Evolutionary conservation across 2,329 filamentous ascomycete species (phyloP), one percentile per base, ranked within the genome.

Genomic region (Ceratocystis cacaofunesta): DNA sequence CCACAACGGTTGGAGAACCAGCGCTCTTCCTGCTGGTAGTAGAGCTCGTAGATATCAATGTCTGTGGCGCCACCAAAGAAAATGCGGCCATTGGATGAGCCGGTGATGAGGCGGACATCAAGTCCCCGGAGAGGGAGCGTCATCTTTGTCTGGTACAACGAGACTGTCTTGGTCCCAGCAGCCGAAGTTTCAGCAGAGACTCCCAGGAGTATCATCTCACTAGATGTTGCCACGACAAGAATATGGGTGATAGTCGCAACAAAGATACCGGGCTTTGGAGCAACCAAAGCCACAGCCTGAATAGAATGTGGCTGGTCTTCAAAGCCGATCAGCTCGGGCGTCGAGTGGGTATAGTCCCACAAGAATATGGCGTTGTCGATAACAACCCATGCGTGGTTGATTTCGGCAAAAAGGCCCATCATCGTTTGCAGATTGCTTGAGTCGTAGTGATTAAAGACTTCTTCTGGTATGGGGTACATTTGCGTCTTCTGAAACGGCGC

Each of bases 321-420:
- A 72, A 89, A 96, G 19, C 92, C 92, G 69, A 96, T 88, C 52
- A 96, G 80, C 73, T 96, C 89, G 4, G 92, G 90, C 70, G 92
- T 90, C n/a, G 89, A 85, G 73, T 90, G 84, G 5, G 91, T 96
- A 74, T 96, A 99, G 76, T 99, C 92, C 95, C 95, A 99, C 17
- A 99, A 80, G 73, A 96, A 99, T 57, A 99, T 80, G 68, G 90
- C 89, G 76, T 95, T 96, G 77, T 99, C 94, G 73, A 99, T 94
- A 28, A 89, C 85, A 65, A 96, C 89, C 89, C 92, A 99, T 36
- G 92, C 94, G 75, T 97, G 91, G 72, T 92, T 92, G 72, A 99
- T 82, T 75, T 95, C 89, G 19, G 94, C 89, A 75, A 99, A 97
- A 43, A 99, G 79, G 8, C 95, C 95, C 88, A 99, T 95, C 72